Conservation (phyloP, 106 monocot species). For the Triglochin maritima region DNA sequence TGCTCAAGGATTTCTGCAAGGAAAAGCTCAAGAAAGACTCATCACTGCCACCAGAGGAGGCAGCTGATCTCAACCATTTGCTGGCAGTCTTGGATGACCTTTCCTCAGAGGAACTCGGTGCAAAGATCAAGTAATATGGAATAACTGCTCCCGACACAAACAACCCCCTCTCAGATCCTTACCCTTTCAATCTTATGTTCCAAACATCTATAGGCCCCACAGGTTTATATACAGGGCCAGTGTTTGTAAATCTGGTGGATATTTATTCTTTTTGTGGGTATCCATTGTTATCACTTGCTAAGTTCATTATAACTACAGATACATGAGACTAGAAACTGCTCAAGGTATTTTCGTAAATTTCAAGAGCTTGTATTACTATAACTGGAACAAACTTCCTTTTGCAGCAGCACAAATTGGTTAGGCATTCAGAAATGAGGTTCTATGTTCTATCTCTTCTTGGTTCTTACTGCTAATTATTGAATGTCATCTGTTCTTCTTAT, state of each 20-base stretch:
- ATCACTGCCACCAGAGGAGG: slow-evolving; percentile 50
- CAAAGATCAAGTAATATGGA: slow-evolving; percentile 77
- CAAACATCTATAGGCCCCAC: slow-evolving; percentile 91
- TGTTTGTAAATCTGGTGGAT: background rate
- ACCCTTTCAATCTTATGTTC: slow-evolving; percentile 98
- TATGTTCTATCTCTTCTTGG: background rate
- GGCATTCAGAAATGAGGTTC: slow-evolving; percentile 93
- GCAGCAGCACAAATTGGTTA: slow-evolving; percentile 93
- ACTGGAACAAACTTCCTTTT: slow-evolving; percentile 91
- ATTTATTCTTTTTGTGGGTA: background rate
- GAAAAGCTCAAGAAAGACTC: slow-evolving; percentile 89
- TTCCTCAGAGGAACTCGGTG: slow-evolving; percentile 60
- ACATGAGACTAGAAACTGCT: slow-evolving; percentile 95
- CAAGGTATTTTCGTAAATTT: slow-evolving; percentile 98
- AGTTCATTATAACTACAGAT: slow-evolving; percentile 29
- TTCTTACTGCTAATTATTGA: background rate
- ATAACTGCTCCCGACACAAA: slow-evolving; percentile 84
- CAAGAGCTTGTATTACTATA: slow-evolving; percentile 92
- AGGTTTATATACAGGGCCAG: slow-evolving; percentile 66
- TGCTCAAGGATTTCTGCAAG: slow-evolving; percentile 88
- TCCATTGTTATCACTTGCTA: background rate
- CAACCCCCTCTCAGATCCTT: slow-evolving; percentile 81
- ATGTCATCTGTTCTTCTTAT: background rate
- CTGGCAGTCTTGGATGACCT: slow-evolving; percentile 71
- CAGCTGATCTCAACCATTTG: slow-evolving; percentile 57